Conservation (phyloP, 108 stramenopile species). For the Schizochytrium sp. region DNA sequence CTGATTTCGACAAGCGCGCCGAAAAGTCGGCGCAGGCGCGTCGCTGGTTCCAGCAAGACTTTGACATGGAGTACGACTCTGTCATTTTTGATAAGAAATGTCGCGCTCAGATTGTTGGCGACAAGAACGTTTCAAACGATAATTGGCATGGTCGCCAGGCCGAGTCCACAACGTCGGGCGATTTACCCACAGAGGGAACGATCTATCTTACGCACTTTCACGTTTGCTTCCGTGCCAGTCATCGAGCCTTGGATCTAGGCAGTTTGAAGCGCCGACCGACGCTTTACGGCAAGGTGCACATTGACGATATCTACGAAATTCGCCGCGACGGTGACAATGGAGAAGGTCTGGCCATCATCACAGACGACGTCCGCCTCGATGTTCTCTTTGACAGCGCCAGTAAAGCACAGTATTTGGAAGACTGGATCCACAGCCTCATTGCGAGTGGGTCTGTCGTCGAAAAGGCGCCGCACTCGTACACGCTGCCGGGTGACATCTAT, state of each 20-base stretch:
- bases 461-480: slow-evolving; percentile 18
- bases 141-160: neutral
- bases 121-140: neutral
- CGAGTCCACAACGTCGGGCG: no score
- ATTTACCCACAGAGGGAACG: neutral
- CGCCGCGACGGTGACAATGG: neutral
- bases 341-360: neutral
- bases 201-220: neutral
- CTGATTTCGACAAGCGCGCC: neutral
- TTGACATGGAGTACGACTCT: slow-evolving; percentile 10
- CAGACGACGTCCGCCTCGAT: slow-evolving; percentile 4
- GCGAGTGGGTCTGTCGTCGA: neutral
- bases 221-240: neutral
- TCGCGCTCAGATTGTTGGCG: neutral
- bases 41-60: slow-evolving; percentile 5
- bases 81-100: neutral
- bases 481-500: neutral
- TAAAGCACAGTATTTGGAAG: neutral
- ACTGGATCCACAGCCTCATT: neutral
- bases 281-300: neutral
- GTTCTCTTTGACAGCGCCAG: neutral
- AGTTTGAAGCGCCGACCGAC: neutral
- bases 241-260: neutral
- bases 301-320: neutral
- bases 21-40: neutral